Base-by-base conservation (phyloP, 176 grass and related monocot genomes). In the Zoysia japonica region DNA sequence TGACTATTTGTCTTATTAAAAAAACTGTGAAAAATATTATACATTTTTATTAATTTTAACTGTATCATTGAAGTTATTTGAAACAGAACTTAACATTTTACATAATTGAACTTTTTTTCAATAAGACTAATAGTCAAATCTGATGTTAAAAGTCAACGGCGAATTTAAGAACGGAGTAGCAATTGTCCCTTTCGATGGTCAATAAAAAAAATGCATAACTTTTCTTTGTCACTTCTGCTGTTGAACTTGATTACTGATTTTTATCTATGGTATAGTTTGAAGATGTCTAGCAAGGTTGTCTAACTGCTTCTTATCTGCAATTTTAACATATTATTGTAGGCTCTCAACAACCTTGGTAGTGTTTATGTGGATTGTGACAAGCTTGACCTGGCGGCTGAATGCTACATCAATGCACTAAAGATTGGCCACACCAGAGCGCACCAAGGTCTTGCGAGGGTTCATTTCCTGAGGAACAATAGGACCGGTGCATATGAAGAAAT, bases 321-420 rank as follows among this genome's bases (percentile, higher is more conserved):
- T 68, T 88, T 41, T 37, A 35, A 89, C 61, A 80, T 83, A 15
- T 87, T 93, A 13, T 87, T 93, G 16, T 72, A 99, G 96, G 96
- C 96, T 72, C 72, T 99, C 70, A 99, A 99, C 82, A 99, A 99
- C 72, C 92, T 99, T 19, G 96, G 96, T 54, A 99, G 96, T 80
- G 96, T 99, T 72, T 99, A 96, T 86, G 96, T 99, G 64, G 96
- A 99, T 55, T 99, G 88, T 28, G 86, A 80, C 48, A 99, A 99
- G 76, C 86, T 99, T 52, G 92, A 96, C n/a, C 79, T 93, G 78
- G 96, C 92, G 79, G 92, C 92, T 41, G 96, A 99, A 83, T 93
- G 96, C 82, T 99, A 99, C 82, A 88, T 83, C 39, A 95, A 85
- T 47, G 96, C 92, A 5, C 68, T 99, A 72, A 99, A 99, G 81